Base-by-base conservation (phyloP, 2,329 filamentous ascomycete genomes). In the Beauveria medogensis region DNA sequence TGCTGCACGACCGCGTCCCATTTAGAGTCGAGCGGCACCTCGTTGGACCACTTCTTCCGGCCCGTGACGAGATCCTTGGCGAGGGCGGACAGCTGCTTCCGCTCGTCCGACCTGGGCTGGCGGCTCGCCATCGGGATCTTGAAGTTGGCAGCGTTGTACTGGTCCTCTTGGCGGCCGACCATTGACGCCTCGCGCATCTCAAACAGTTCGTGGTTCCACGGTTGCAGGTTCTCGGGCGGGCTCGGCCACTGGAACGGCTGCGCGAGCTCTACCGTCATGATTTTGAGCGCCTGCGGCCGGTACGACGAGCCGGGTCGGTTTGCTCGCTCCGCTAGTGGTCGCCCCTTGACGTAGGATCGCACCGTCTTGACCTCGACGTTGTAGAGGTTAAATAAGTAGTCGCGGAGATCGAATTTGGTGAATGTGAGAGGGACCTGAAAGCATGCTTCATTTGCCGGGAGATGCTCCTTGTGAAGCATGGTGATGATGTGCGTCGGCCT, bases 361-460 rank as follows among this genome's bases (percentile, higher is more conserved):
- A 97, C 86, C 66, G 80, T 80, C 57, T 84, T 78, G 59, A 88
- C 84, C 65, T 87, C 82, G 64, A 97, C 87, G 63, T 83, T 81
- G 80, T 99, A 99, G 48, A 84, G 83, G 74, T 96, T 87, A 78
- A 85, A 90, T 64, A 99, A 87, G 79, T 97, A 99, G 78, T 97
- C 92, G 74, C 92, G 90, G 47, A 99, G 78, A 74, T 99, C 94
- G 75, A 97, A 88, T 78, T 99, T 99, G 81, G 91, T 96, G 81
- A 97, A 92, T 68, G 84, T 86, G 68, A 97, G 82, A 12, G 94
- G 94, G 37, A 97, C 93, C 69, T 88, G 82, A 84, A 99, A 99
- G 69, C 87, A 88, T 65, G 93, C 94, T 73, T 90, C 91, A 73
- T 86, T 88, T 22, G 92, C 86, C 8, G 90, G 87, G 59, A 90